These are phyloP conservation scores for Leccinellum rugosiceps DNA, from an alignment of 768 basidiomycete species.

Conservation along the genomic window DNA sequence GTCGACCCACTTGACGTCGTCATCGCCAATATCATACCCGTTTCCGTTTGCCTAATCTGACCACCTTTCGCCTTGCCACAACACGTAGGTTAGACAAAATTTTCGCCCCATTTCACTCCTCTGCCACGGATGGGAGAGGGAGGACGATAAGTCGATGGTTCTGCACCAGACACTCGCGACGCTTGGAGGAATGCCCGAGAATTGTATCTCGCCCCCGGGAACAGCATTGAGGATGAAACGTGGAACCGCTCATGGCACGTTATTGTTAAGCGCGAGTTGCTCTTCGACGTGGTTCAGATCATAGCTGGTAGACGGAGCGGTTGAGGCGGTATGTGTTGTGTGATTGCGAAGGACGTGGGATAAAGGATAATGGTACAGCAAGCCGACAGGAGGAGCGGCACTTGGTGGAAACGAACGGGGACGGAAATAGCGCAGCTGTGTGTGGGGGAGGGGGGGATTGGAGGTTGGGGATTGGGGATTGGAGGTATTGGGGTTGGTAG, in stretches of 20 bases:
- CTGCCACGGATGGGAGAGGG: constrained; percentile 46
- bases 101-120: constrained; percentile 45
- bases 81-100: constrained; percentile 32
- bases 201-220: constrained; percentile 59
- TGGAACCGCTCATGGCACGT: constrained; percentile 65
- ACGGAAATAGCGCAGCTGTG: constrained; percentile 74
- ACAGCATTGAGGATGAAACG: constrained; percentile 72
- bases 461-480: too few species aligned
- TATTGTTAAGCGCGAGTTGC: constrained; percentile 67
- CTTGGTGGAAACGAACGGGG: constrained; percentile 59
- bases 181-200: constrained; percentile 73
- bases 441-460: constrained; percentile 78
- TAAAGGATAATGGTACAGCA: constrained; percentile 79
- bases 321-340: constrained; percentile 37
- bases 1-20: constrained; percentile 66
- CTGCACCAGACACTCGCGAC: constrained; percentile 42
- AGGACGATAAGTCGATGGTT: constrained; percentile 36
- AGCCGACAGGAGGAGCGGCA: constrained; percentile 58
- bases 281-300: constrained; percentile 56
- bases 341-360: constrained; percentile 63
- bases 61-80: constrained; percentile 25
- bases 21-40: constrained; percentile 14
- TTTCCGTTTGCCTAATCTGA: constrained; percentile 44
- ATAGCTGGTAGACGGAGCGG: constrained; percentile 38
- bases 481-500: constrained; percentile 43